A percentile compares a stretch with the other conserved stretches of the same genome.
phyloP scores from a whole-genome alignment of 2,329 filamentous ascomycete genomes.

The Diaporthe eres region DNA sequence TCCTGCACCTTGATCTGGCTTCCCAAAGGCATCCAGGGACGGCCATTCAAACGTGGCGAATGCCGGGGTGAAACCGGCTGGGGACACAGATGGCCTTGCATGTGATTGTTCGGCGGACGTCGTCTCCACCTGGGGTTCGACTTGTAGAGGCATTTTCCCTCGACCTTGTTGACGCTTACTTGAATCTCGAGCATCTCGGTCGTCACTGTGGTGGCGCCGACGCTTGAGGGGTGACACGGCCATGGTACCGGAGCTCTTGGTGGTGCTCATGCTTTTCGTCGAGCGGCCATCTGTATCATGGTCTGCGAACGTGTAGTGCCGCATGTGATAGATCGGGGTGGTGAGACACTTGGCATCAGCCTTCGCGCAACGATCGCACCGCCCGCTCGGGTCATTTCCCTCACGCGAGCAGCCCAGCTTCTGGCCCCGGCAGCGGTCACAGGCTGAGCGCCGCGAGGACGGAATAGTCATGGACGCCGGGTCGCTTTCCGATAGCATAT shows the following conservation, averaged over 20 bases:
- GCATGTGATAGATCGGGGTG: constrained; percentile 39
- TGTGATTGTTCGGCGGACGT: background rate
- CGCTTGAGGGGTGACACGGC: background rate
- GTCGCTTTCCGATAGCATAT: background rate
- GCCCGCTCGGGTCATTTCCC: constrained; percentile 18
- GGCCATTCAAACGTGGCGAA: background rate
- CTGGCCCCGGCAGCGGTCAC: constrained; percentile 38
- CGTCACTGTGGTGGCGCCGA: background rate
- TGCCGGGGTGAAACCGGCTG: background rate
- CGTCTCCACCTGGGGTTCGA: background rate
- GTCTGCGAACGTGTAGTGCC: constrained; percentile 32
- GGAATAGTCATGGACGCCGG: background rate
- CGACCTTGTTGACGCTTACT: background rate
- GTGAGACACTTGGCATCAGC: constrained; percentile 36
- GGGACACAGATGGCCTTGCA: background rate
- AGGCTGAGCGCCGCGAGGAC: constrained; percentile 37
- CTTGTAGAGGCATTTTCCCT: background rate
- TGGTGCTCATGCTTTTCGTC: background rate
- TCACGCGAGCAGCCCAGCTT: constrained; percentile 37
- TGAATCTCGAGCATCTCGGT: background rate
- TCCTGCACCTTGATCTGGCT: background rate
- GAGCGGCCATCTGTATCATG: constrained; percentile 1
- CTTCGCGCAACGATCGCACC: constrained; percentile 35
- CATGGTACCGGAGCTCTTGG: background rate
- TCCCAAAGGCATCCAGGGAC: constrained; percentile 3